phyloP scores from a whole-genome alignment of 2,329 filamentous ascomycete species.

The Fusarium devonianum region DNA sequence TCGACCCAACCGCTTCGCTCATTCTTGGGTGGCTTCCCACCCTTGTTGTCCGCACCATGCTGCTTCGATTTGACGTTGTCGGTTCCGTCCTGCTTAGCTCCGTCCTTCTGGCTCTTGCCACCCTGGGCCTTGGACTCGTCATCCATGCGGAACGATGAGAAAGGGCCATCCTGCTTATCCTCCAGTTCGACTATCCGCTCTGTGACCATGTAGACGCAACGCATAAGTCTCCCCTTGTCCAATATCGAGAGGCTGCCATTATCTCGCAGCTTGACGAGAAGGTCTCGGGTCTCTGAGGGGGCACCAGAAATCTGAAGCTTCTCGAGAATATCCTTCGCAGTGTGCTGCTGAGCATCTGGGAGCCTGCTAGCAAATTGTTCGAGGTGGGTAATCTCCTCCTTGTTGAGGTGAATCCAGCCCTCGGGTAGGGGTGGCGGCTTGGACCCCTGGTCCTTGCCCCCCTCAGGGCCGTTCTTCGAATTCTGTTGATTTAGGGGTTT shows the following conservation, averaged over 20 bases:
- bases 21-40: constrained; percentile 46
- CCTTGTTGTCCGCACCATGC: constrained; percentile 43
- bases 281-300: constrained; percentile 69
- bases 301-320: constrained; percentile 73
- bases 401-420: constrained; percentile 56
- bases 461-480: constrained; percentile 22
- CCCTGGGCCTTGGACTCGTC: constrained; percentile 34
- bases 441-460: constrained; percentile 34
- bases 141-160: constrained; percentile 34
- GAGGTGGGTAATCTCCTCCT: constrained; percentile 60
- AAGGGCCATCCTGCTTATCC: constrained; percentile 28
- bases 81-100: constrained; percentile 25
- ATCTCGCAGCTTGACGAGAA: constrained; percentile 61
- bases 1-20: constrained; percentile 48
- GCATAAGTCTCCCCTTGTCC: constrained; percentile 49
- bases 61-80: constrained; percentile 38
- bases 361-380: constrained; percentile 67
- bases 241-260: constrained; percentile 60
- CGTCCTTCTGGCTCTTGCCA: constrained; percentile 31
- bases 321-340: constrained; percentile 66
- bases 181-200: constrained; percentile 47
- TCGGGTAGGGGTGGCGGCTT: constrained; percentile 50
- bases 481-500: constrained; percentile 29
- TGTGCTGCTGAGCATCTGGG: constrained; percentile 66
- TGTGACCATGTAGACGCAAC: constrained; percentile 48